Base-by-base conservation (phyloP, 2,329 filamentous ascomycete species). In the Lachnellula subtilissima region DNA sequence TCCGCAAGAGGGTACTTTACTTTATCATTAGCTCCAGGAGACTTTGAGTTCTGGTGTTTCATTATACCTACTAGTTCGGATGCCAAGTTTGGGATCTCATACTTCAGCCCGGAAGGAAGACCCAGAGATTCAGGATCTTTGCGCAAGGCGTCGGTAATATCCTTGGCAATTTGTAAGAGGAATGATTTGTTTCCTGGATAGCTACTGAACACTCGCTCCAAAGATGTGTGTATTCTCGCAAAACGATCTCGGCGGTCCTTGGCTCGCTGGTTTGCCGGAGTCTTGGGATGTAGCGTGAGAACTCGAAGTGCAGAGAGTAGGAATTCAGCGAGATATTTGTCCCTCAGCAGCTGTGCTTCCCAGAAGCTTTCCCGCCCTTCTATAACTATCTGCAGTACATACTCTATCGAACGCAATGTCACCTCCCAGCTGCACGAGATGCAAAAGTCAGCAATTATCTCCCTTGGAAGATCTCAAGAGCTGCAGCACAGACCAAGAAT, bases 101-200 rank as follows among this genome's bases (percentile, higher is more conserved):
- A 64, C 52, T 65, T 67, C 60, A 74, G 58, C 43, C 58, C 66
- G 4, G 61, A 55, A 1, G 73, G 73, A 1, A 74, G 64, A 15
- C 54, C 60, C 15, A 74, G 66, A 5, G 65, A 63, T 53, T 71
- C 67, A 5, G 72, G 71, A 12, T 75, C 70, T 6, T 57, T 64
- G 25, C 71, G 68, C 37, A 75, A 64, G 12, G 65, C 64, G 35
- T 66, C 64, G 1, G 72, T 70, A 4, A 73, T 62, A 49, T 74
- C 73, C 57, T 68, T 72, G 58, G 71, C 73, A 9, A 72, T 64
- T 28, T 67, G 59, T n/a, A 75, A 65, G 19, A 73, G 64, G 52
- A 74, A 73, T 0, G 72, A 72, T 56, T 72, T 72, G 6, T 69
- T 64, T 1, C 69, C 70, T 3, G 72, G 70, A 58, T 74, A 75